Base-by-base conservation (phyloP, 495 filamentous ascomycete species). In the Trichoderma gamsii region DNA sequence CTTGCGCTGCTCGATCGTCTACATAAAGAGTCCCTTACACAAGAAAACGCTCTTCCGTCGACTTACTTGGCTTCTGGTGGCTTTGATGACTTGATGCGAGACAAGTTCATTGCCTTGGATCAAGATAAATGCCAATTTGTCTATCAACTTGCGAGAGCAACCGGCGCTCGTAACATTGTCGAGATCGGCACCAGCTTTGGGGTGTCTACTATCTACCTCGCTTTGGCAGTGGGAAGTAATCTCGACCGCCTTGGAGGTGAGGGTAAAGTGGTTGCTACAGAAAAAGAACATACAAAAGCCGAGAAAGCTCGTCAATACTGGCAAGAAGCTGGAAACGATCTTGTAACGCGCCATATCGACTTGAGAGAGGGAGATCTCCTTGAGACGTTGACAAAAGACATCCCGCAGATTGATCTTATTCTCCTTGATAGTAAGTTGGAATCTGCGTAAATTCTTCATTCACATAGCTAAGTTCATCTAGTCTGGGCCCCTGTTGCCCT, bases 161-260 rank as follows among this genome's bases (percentile, higher is more conserved):
- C 76, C 23, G 75, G 75, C 0, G 85, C 83, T 2, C 79, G 70
- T 3, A 83, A 80, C 35, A 74, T 86, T 44, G 81, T 87, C 23
- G 86, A 88, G 68, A 83, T 81, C 0, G 85, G 85, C 8, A 88
- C 86, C 6, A 83, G 81, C 64, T 87, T 82, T 66, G 85, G 86
- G 15, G 84, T 88, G 2, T 84, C 81, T 64, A 87, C 85, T 0
- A 87, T 88, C 68, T 87, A 87, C 65, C 80, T 87, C 23, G 83
- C 83, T 0, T 73, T 87, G 2, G 86, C 84, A 1, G 80, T 86
- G 16, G 77, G 75, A 0, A 73, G 79, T 61, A 83, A 80, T 38
- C 76, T 64, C 16, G 70, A 68, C 11, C 46, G 35, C 0, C 18
- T 29, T 9, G 46, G 23, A 59, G 3, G 23, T 23, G 23, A 29